Evolutionary conservation across 176 grass and related monocot genomes (phyloP), one percentile per base, ranked within the genome.

Genomic region (Aegilops longissima): DNA sequence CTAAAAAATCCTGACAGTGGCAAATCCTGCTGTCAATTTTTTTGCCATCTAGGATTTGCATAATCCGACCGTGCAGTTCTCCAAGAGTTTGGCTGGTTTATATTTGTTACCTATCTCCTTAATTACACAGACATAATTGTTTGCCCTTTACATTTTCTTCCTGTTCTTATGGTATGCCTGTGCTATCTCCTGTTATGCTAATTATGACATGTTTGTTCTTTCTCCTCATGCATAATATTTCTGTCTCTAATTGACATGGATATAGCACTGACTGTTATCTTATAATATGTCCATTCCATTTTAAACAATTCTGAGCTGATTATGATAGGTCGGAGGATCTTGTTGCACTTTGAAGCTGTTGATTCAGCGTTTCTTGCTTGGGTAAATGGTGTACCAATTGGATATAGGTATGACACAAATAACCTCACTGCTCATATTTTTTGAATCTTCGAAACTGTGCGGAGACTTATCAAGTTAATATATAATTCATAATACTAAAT

Each of bases 271-370:
- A 34, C 38, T 86, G 68, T 72, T 78, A 34, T 62, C 18, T 14
- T 1, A 17, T 68, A 40, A 49, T 29, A 23, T 70, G 35, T 16
- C 42, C 20, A 9, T 39, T 21, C 61, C 52, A 12, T 76, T 72
- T 82, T 54, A 44, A 75, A 62, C 2, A 21, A 25, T 80, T 85
- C 31, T 65, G 58, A 12, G 18, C 47, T 88, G 34, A 66, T 73
- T 83, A 52, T 95, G 24, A 89, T 83, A 95, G 96, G 93, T 88
- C 92, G 93, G 45, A 94, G 93, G 85, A 91, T 98, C 77, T 86
- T 98, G 76, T 85, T 98, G 82, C 93, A 98, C 87, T 98, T 98
- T 67, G 96, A 98, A 92, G 96, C 88, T 87, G 93, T 88, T 91
- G 96, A 98, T 84, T 98, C 93, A 35, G 93, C 96, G 0, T 96